These are phyloP conservation scores for Geotrichum histeridarum DNA, from an alignment of 1,139 yeast species.

Conservation along the genomic window DNA sequence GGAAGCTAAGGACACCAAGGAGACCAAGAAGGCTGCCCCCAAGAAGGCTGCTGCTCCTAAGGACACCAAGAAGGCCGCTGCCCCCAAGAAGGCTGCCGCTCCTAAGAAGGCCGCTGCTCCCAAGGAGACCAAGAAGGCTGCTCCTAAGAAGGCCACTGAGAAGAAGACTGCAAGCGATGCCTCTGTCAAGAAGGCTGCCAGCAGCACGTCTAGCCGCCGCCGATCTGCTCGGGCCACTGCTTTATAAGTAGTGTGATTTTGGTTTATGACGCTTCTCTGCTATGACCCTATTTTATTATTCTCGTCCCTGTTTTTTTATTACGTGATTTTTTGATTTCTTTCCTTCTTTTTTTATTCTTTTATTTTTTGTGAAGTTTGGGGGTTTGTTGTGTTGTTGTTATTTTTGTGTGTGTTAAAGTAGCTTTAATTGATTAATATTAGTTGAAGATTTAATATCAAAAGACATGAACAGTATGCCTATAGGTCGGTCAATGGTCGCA, in stretches of 20 bases:
- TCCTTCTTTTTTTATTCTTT: not conserved
- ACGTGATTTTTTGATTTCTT: not conserved
- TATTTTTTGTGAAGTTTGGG: not conserved
- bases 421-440: not conserved
- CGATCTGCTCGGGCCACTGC: constrained; percentile 27
- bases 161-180: constrained; percentile 27
- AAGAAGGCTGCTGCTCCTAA: constrained; percentile 28
- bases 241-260: not conserved
- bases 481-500: too few relatives aligned
- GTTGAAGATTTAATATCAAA: not conserved
- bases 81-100: constrained; percentile 25
- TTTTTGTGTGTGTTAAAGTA: not conserved
- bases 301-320: not conserved
- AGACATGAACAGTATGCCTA: not conserved
- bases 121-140: constrained; percentile 31
- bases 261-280: constrained; percentile 22
- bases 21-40: constrained; percentile 28
- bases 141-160: constrained; percentile 32
- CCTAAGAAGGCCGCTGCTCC: constrained; percentile 26
- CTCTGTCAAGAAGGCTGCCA: constrained; percentile 26
- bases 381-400: not conserved
- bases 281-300: not conserved
- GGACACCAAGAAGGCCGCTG: constrained; percentile 30
- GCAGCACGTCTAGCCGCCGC: constrained; percentile 33
- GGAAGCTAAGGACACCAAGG: constrained; percentile 23